These are phyloP conservation scores for Fonsecaea multimorphosa DNA, from an alignment of 2,329 filamentous ascomycete species.

Conservation along the genomic window DNA sequence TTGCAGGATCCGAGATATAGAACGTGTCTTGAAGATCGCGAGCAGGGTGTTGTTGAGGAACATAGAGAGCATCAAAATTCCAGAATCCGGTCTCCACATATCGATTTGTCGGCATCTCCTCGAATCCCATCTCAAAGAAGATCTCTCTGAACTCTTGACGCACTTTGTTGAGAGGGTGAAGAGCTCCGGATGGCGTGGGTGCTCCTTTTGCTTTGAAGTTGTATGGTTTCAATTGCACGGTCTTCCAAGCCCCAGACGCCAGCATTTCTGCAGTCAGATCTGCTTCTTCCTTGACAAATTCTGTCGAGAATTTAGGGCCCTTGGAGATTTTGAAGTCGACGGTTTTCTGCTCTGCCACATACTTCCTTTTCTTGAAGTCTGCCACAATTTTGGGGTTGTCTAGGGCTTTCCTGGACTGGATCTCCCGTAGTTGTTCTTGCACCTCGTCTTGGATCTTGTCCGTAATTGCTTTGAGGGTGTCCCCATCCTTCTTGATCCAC, in stretches of 20 bases:
- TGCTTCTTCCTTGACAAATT: constrained; percentile 91
- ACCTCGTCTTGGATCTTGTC: constrained; percentile 82
- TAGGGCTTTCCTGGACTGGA: constrained; percentile 72
- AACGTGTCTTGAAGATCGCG: constrained; percentile 98
- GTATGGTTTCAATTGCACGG: constrained; percentile 83
- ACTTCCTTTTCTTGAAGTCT: constrained; percentile 90
- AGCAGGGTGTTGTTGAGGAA: constrained; percentile 96
- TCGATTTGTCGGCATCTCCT: constrained; percentile 94
- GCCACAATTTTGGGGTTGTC: constrained; percentile 75
- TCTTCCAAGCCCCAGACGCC: constrained; percentile 85
- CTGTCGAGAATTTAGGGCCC: constrained; percentile 83
- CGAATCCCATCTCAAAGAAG: constrained; percentile 99
- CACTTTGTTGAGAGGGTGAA: constrained; percentile 81
- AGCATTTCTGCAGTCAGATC: constrained; percentile 96
- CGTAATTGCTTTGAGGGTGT: constrained; percentile 61
- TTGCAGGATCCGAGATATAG: constrained; percentile 89
- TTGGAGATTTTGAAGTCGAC: constrained; percentile 84
- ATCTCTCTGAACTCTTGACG: constrained; percentile 94
- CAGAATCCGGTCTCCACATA: constrained; percentile 98
- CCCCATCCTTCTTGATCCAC: constrained; percentile 70
- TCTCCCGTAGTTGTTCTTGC: constrained; percentile 73
- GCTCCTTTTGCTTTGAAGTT: constrained; percentile 75
- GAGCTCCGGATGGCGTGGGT: constrained; percentile 54
- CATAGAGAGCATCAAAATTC: constrained; percentile 97
- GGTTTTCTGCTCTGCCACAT: constrained; percentile 81